A percentile compares a stretch with the other conserved stretches of the same genome.
Evolutionary conservation across 23 red algal species (phyloP).

Genomic region (Rhodosorus marinus): DNA sequence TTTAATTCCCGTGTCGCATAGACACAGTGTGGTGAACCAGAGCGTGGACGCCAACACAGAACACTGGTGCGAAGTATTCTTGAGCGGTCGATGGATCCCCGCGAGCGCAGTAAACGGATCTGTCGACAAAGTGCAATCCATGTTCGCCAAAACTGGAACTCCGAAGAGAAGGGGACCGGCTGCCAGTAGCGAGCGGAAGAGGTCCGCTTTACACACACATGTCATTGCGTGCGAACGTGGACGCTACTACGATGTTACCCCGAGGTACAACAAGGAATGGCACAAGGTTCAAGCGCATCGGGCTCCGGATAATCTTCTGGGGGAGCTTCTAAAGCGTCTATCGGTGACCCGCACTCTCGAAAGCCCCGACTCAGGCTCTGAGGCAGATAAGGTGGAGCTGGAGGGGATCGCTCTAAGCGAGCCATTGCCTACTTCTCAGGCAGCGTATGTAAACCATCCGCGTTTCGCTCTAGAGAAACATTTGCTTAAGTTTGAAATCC

Average conservation of each 20-base stretch:
- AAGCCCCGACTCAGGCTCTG: constrained; percentile 3
- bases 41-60: too few relatives aligned
- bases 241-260: constrained; percentile 22
- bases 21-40: too few relatives aligned
- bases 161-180: too few relatives aligned
- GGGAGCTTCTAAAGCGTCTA: constrained; percentile 9
- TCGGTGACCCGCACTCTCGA: background rate
- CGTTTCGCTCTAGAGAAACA: constrained; percentile 64
- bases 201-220: constrained; percentile 25
- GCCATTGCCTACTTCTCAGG: constrained; percentile 28
- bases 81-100: too few relatives aligned
- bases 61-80: too few relatives aligned
- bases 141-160: too few relatives aligned
- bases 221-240: constrained; percentile 39
- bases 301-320: constrained; percentile 23
- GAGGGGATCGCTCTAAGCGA: constrained; percentile 14
- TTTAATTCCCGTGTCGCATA: too few relatives aligned
- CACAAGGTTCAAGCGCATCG: constrained; percentile 4
- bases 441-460: constrained; percentile 51
- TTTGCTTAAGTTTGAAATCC: constrained; percentile 76
- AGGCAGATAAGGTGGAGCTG: constrained; percentile 26
- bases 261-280: constrained; percentile 33
- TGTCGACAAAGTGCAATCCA: too few relatives aligned
- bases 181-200: too few relatives aligned
- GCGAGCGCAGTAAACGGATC: too few relatives aligned